Evolutionary conservation across 495 filamentous ascomycete species (phyloP).

Genomic region (Neurospora sp.): DNA sequence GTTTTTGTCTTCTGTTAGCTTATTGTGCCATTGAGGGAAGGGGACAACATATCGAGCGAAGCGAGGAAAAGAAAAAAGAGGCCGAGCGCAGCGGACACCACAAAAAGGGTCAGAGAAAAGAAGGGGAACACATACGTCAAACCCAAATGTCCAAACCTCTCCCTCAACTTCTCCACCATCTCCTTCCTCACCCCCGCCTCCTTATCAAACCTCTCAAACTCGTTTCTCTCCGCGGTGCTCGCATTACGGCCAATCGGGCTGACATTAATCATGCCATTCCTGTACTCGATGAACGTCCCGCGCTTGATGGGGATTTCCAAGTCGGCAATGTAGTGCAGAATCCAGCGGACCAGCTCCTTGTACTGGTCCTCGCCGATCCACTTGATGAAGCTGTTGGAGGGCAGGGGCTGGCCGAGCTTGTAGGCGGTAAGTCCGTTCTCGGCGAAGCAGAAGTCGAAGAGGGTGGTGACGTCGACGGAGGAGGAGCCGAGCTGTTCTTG

Average conservation of each 20-base stretch:
- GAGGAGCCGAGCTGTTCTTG: slow-evolving; percentile 81
- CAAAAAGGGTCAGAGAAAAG: not conserved
- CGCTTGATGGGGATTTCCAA: slow-evolving; percentile 81
- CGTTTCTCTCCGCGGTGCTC: slow-evolving; percentile 63
- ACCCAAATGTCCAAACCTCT: slow-evolving; percentile 72
- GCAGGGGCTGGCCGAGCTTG: slow-evolving; percentile 62
- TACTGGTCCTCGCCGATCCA: slow-evolving; percentile 91
- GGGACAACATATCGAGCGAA: not conserved
- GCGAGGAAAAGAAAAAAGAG: not conserved
- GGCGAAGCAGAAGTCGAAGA: slow-evolving; percentile 95
- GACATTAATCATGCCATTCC: slow-evolving; percentile 95
- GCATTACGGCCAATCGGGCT: slow-evolving; percentile 90
- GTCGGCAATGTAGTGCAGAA: slow-evolving; percentile 82
- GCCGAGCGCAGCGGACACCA: not conserved
- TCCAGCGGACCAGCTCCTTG: slow-evolving; percentile 77
- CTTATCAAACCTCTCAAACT: slow-evolving; percentile 70
- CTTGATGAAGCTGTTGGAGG: slow-evolving; percentile 73
- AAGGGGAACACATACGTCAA: slow-evolving; percentile 59
- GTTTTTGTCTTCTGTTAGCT: not conserved
- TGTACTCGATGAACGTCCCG: slow-evolving; percentile 94
- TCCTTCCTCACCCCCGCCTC: slow-evolving; percentile 59
- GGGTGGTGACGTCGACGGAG: slow-evolving; percentile 52
- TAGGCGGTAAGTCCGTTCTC: slow-evolving; percentile 94
- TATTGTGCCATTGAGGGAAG: not conserved
- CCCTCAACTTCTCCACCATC: slow-evolving; percentile 63